Conservation (phyloP, 2,329 filamentous ascomycete species). For the Ambrosiella xylebori region DNA sequence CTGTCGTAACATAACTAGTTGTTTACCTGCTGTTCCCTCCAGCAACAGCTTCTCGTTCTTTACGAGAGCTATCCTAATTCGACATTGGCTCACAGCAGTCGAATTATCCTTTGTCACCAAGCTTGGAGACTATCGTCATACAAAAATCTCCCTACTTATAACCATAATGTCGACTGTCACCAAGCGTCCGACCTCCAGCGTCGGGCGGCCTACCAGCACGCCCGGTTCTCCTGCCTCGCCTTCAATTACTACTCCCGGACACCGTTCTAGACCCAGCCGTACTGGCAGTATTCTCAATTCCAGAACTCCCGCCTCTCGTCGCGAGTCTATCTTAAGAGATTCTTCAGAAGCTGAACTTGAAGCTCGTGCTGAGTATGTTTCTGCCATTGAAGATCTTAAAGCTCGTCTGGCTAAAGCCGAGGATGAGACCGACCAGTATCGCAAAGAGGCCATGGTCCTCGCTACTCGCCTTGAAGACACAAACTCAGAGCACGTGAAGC, state of each 20-base stretch:
- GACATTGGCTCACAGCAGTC: neutral
- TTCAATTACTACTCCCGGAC: conserved; percentile 22
- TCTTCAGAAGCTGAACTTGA: conserved; percentile 43
- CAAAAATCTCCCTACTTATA: neutral
- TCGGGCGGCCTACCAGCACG: conserved; percentile 18
- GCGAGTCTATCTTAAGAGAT: conserved; percentile 28
- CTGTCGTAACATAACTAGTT: conserved; percentile 1
- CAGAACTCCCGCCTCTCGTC: conserved; percentile 50
- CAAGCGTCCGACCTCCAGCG: conserved; percentile 11
- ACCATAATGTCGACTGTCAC: conserved; percentile 10
- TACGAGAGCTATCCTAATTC: neutral
- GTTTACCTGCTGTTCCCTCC: neutral
- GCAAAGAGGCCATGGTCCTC: conserved; percentile 70
- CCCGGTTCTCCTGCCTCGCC: conserved; percentile 24
- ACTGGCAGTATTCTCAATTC: conserved; percentile 52
- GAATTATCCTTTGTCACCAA: neutral
- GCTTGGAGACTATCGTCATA: neutral
- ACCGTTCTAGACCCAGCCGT: conserved; percentile 41
- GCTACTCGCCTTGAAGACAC: conserved; percentile 78
- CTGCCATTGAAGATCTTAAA: conserved; percentile 68
- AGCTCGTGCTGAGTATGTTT: conserved; percentile 60
- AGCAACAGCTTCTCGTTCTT: neutral
- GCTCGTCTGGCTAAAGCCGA: conserved; percentile 70
- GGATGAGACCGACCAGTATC: conserved; percentile 55
- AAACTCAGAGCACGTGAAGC: conserved; percentile 60